Conservation (phyloP, 2,329 filamentous ascomycete genomes). For the Colletotrichum sp. region DNA sequence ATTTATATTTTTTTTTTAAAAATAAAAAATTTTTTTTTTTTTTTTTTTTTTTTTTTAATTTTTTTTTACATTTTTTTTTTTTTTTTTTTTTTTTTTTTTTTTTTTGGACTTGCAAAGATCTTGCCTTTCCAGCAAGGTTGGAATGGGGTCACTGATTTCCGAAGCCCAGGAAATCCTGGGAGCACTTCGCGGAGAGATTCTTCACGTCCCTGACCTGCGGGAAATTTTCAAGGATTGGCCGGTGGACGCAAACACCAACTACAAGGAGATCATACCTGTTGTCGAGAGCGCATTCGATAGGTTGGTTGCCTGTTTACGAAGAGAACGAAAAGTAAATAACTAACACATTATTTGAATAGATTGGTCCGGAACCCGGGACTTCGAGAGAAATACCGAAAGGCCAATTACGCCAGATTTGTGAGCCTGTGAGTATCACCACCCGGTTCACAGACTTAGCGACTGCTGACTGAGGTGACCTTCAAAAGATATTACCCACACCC, state of each 20-base stretch:
- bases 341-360: not conserved
- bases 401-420: constrained; percentile 12
- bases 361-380: not conserved
- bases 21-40: too few relatives aligned
- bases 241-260: constrained; percentile 25
- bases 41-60: too few relatives aligned
- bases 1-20: too few relatives aligned
- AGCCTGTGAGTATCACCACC: not conserved
- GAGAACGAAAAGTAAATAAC: not conserved
- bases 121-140: not conserved
- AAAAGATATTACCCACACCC: constrained; percentile 28
- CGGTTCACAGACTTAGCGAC: not conserved
- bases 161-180: constrained; percentile 17
- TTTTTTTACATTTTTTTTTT: too few relatives aligned
- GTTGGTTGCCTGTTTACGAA: not conserved
- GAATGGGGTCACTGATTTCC: not conserved
- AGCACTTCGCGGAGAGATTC: constrained; percentile 30
- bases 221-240: constrained; percentile 30
- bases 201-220: constrained; percentile 31
- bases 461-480: not conserved
- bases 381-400: constrained; percentile 1
- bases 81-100: not conserved
- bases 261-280: constrained; percentile 23
- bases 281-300: constrained; percentile 21
- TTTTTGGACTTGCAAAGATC: not conserved